Base-by-base conservation (phyloP, 805 yeast species). In the Ogataea degrootiae region DNA sequence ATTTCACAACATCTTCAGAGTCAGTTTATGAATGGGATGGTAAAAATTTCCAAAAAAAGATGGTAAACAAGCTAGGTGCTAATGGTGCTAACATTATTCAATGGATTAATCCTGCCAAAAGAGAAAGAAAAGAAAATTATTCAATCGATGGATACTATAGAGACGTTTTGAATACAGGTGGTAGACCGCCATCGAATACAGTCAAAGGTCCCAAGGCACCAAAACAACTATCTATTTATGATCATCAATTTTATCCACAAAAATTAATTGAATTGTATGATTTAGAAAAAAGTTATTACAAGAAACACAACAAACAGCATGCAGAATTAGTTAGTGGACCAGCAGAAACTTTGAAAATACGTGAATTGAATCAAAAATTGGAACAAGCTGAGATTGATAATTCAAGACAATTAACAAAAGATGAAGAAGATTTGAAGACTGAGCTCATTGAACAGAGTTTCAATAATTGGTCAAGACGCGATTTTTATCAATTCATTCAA, bases 1-100 rank as follows among this genome's bases (percentile, higher is more conserved):
- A 83, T 60, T 86, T 85, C 61, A 72, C 86, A 29, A 77, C 83
- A 47, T 54, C 56, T 9, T 49, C 56, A 15, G 72, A 78, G 4
- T 79, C 84, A 3, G 91, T 88, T 14, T 87, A 87, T 65, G 92
- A 87, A 66, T 87, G 96, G 96, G 83, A 87, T 64, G 96, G 96
- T 42, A 82, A 85, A 54, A 85, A 84, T 59, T 87, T 85, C 69
- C 83, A 83, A 65, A 82, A 82, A 68, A 83, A 83, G 56, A 75
- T 71, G 39, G 65, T 69, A 6, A 26, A 16, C 11, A 35, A 35
- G 3, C 66, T 50, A n/a, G 75, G 74, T 49, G 52, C 51, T 21
- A 46, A 42, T 19, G 41, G 55, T 19, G 63, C 63, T 2, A 67
- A 72, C 47, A 76, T 74, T 0, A 78, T 81, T 48, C 75, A 76